Conservation (phyloP, 2,329 filamentous ascomycete genomes). For the Keithomyces neogunnii region DNA sequence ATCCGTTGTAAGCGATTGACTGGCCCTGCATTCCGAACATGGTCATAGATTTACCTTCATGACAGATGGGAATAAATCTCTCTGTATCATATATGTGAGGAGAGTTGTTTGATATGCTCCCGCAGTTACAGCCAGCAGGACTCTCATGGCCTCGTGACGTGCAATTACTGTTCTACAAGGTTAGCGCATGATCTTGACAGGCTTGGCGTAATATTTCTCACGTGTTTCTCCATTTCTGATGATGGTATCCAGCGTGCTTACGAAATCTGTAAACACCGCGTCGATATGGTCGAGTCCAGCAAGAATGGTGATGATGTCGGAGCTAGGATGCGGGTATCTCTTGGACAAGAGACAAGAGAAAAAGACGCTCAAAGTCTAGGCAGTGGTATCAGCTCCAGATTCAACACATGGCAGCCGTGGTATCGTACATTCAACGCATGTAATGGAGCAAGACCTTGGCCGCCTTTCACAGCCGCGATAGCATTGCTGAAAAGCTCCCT, state of each 20-base stretch:
- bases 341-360: conserved; percentile 75
- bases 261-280: conserved; percentile 78
- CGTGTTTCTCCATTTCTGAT: conserved; percentile 67
- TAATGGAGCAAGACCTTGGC: conserved; percentile 53
- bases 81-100: conserved; percentile 88
- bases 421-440: conserved; percentile 75
- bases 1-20: conserved; percentile 3
- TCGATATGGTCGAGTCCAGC: conserved; percentile 87
- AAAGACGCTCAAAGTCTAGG: conserved; percentile 81
- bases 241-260: conserved; percentile 69
- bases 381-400: conserved; percentile 12
- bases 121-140: conserved; percentile 74
- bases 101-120: conserved; percentile 95
- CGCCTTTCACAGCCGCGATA: conserved; percentile 57
- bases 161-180: conserved; percentile 50
- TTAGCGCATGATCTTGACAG: background rate
- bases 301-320: conserved; percentile 84
- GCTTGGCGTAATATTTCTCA: conserved; percentile 34
- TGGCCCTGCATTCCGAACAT: background rate
- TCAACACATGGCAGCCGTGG: background rate
- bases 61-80: conserved; percentile 85
- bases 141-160: conserved; percentile 70
- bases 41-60: conserved; percentile 63
- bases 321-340: conserved; percentile 89
- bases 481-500: conserved; percentile 71